A percentile compares a stretch with the other conserved stretches of the same genome.
These are phyloP conservation scores for Neoascochyta sp. DNA, from an alignment of 2,329 filamentous ascomycete genomes.

Conservation along the genomic window DNA sequence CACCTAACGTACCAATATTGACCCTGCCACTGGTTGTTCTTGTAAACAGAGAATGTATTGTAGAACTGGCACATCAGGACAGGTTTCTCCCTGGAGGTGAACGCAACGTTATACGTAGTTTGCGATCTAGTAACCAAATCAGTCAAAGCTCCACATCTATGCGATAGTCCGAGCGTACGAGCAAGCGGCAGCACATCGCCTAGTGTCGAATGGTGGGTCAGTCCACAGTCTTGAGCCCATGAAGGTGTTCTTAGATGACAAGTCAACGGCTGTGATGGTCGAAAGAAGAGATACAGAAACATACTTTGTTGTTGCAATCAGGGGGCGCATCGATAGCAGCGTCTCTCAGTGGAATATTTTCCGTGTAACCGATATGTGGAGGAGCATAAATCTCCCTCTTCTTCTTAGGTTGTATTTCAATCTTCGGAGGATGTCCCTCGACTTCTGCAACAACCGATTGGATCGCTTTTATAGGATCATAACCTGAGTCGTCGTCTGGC, in stretches of 20 bases:
- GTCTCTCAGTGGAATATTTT: not conserved
- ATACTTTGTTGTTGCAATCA: constrained; percentile 1
- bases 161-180: no score
- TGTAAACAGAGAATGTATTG: not conserved
- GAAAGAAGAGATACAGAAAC: not conserved
- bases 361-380: not conserved
- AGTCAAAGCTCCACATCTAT: no score
- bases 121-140: no score
- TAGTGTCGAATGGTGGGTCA: not conserved
- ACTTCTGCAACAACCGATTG: not conserved
- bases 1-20: not conserved
- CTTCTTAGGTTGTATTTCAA: not conserved
- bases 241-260: not conserved
- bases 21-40: not conserved
- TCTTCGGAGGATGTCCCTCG: not conserved
- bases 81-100: not conserved
- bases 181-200: not conserved
- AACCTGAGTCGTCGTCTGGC: not conserved
- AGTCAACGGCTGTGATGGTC: not conserved
- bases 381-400: not conserved
- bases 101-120: not conserved
- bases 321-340: not conserved
- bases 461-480: not conserved
- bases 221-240: constrained; percentile 1
- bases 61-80: not conserved